phyloP scores from a whole-genome alignment of 2,329 filamentous ascomycete genomes.

The Hypocrella siamensis region DNA sequence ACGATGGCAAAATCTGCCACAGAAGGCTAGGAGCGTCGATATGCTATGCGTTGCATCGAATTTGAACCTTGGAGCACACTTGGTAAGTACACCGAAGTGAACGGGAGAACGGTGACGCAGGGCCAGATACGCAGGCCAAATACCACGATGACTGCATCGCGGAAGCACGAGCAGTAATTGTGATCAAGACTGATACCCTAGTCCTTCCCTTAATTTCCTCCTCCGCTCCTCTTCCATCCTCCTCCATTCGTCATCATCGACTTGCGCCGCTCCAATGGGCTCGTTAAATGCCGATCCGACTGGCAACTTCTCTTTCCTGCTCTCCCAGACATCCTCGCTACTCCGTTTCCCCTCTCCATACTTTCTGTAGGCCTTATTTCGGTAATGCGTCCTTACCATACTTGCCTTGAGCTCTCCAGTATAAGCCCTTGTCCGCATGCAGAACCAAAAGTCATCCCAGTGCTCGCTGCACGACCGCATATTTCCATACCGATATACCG shows the following conservation, averaged over 20 bases:
- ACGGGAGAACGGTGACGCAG: too few relatives aligned
- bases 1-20: too few relatives aligned
- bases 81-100: too few relatives aligned
- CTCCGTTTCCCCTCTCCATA: slow-evolving; percentile 48
- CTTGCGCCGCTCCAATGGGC: slow-evolving; percentile 19
- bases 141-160: too few relatives aligned
- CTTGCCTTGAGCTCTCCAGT: slow-evolving; percentile 41
- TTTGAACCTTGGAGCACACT: too few relatives aligned
- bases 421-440: slow-evolving; percentile 68
- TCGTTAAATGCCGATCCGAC: slow-evolving; percentile 28
- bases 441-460: slow-evolving; percentile 95
- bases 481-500: slow-evolving; percentile 74
- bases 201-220: slow-evolving; percentile 16
- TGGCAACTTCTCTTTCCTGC: slow-evolving; percentile 46
- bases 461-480: slow-evolving; percentile 66
- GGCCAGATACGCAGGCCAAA: too few relatives aligned
- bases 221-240: slow-evolving; percentile 18
- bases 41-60: too few relatives aligned
- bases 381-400: slow-evolving; percentile 51
- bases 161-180: too few relatives aligned
- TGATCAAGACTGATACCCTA: slow-evolving; percentile 13
- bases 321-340: slow-evolving; percentile 84
- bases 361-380: slow-evolving; percentile 46
- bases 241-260: slow-evolving; percentile 28
- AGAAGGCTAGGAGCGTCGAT: too few relatives aligned